Percentiles rank a stretch among this genome's conserved stretches.
phyloP scores from a whole-genome alignment of 768 basidiomycete species.

The Trametes punicea region DNA sequence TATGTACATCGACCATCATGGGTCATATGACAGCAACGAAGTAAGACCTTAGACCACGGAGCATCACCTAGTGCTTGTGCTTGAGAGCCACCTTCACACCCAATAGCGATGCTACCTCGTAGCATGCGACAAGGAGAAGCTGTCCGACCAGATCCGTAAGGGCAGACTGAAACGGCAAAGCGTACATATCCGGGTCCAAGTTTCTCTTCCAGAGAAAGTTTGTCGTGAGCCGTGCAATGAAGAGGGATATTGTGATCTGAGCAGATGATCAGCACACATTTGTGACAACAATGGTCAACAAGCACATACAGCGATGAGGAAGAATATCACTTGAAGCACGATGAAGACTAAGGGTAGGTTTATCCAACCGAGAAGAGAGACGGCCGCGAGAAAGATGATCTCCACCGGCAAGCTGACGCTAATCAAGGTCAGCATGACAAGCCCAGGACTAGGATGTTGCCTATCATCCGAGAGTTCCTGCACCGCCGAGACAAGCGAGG shows the following conservation, averaged over 20 bases:
- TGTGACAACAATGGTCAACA: neutral
- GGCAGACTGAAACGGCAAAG: slow-evolving; percentile 89
- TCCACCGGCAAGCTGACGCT: slow-evolving; percentile 79
- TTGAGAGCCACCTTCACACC: slow-evolving; percentile 33
- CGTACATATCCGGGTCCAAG: slow-evolving; percentile 89
- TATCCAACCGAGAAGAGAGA: slow-evolving; percentile 75
- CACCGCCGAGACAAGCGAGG: slow-evolving; percentile 20
- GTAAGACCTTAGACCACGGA: no score
- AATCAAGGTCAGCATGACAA: slow-evolving; percentile 69
- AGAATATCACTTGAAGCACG: slow-evolving; percentile 63
- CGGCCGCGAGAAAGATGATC: slow-evolving; percentile 64
- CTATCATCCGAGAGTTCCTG: slow-evolving; percentile 10
- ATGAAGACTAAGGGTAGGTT: slow-evolving; percentile 66
- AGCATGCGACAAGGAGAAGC: slow-evolving; percentile 72
- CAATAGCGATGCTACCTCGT: slow-evolving; percentile 55
- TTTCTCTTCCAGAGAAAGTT: slow-evolving; percentile 72
- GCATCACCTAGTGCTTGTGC: slow-evolving; percentile 12
- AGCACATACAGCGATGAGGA: slow-evolving; percentile 69
- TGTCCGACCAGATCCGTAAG: slow-evolving; percentile 85
- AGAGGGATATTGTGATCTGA: slow-evolving; percentile 70
- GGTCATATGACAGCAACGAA: no score
- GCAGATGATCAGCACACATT: neutral
- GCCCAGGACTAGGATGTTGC: slow-evolving; percentile 35
- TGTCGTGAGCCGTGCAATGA: slow-evolving; percentile 64
- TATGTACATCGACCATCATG: no score